Evolutionary conservation across 805 yeast species (phyloP).

Genomic region (Saccharomycopsis malanga): DNA sequence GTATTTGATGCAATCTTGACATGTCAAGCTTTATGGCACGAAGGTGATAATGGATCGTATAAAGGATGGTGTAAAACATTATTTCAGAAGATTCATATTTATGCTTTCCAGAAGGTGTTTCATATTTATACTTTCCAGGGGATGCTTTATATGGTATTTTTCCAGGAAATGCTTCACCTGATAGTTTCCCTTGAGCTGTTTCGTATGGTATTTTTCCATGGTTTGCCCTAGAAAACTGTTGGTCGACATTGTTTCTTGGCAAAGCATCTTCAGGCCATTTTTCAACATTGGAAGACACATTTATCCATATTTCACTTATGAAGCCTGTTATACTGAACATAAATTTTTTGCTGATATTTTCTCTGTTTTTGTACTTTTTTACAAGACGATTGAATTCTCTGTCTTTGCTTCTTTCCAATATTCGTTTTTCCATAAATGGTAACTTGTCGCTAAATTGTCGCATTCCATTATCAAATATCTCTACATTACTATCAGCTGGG

Average conservation of each 20-base stretch:
- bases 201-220: too few species aligned
- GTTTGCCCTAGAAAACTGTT: too few species aligned
- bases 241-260: too few species aligned
- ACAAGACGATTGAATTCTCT: slow-evolving; percentile 5
- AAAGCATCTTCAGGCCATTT: too few species aligned
- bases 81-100: neutral
- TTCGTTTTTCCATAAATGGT: slow-evolving; percentile 1
- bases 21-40: neutral
- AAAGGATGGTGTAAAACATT: slow-evolving; percentile 2
- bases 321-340: slow-evolving; percentile 4
- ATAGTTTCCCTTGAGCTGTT: too few species aligned
- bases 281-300: too few species aligned
- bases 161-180: neutral
- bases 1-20: neutral
- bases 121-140: neutral
- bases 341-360: neutral
- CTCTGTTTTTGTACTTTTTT: neutral
- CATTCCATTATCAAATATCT: too few species aligned
- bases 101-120: neutral
- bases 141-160: neutral
- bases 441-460: too few species aligned
- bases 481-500: too few species aligned
- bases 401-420: neutral
- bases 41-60: slow-evolving; percentile 6
- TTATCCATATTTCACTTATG: slow-evolving; percentile 1